Evolutionary conservation across 2,329 filamentous ascomycete species (phyloP), one percentile per base, ranked within the genome.

Genomic region (Scedosporium apiospermum): DNA sequence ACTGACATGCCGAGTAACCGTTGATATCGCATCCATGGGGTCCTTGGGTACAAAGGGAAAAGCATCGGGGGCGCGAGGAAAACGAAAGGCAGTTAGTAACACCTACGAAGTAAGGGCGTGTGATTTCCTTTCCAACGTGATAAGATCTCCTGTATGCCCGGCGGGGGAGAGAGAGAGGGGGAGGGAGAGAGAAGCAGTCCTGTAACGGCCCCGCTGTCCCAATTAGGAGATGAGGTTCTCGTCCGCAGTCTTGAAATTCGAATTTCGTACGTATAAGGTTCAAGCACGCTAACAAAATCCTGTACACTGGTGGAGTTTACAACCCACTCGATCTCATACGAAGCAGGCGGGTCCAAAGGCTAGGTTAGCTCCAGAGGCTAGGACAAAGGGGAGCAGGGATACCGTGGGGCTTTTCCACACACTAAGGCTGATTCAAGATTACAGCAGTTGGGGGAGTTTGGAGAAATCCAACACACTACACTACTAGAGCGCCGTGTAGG

Each of bases 371-470:
- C n/a, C n/a, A 18, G 21, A 26, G 10, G 49, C 49, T 53, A 53
- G 49, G 49, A 53, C 49, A 53, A 53, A 53, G 49, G 49, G 49
- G 49, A 53, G 49, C 49, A 53, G 49, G 49, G 49, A 53, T 53
- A 53, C n/a, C 49, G 49, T 53, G 49, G 49, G 49, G 49, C 10
- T 9, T 9, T 34, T 34, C 30, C 30, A 34, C 30, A 34, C 30
- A 34, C 30, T 34, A 34, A 34, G 30, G 30, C 30, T 34, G 7
- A 34, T 34, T 34, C n/a, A 53, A 46, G 44, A 21, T 21, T 21
- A 21, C 49, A 21, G 21, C 4, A 21, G 49, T 21, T 7, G 51
- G 44, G 34, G 34, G 34, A 14, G 10, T 38, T 38, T 38, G 34
- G 34, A 38, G 34, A 38, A 38, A 38, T 38, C 34, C 34, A 38